Evolutionary conservation across 2,329 filamentous ascomycete species (phyloP).

Genomic region (Scedosporium apiospermum): DNA sequence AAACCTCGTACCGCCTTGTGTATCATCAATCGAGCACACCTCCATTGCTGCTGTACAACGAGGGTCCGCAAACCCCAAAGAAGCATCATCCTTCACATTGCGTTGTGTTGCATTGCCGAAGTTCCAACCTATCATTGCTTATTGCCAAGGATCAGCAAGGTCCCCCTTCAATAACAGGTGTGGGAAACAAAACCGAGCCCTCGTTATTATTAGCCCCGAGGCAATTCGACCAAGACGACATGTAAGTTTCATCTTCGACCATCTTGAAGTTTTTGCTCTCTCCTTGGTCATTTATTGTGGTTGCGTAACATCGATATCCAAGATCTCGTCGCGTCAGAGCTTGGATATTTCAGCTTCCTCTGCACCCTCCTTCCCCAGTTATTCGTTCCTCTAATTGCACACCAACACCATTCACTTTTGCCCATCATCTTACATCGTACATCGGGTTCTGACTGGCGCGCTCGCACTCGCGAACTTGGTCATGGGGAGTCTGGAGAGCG

Average conservation of each 20-base stretch:
- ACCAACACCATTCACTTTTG: not conserved
- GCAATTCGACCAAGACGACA: not conserved
- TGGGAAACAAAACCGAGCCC: not conserved
- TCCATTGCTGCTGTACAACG: not conserved
- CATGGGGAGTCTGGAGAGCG: not conserved
- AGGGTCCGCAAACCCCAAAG: not conserved
- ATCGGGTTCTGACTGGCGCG: not conserved
- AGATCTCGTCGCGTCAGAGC: not conserved
- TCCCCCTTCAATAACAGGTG: not conserved
- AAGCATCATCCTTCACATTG: constrained; percentile 5
- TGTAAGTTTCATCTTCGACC: not conserved
- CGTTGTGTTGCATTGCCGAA: constrained; percentile 4
- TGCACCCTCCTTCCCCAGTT: not conserved
- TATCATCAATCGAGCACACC: not conserved
- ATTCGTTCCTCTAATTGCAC: not conserved
- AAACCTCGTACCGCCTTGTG: not conserved
- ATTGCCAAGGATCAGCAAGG: not conserved
- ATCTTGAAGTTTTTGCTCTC: not conserved
- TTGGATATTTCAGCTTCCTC: not conserved
- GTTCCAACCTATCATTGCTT: constrained; percentile 1
- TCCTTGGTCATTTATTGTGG: not conserved
- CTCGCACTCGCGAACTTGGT: not conserved
- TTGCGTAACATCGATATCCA: not conserved
- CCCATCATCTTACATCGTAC: not conserved
- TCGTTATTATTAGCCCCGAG: not conserved